Conservation (phyloP, 352 stramenopile genomes). For the Peronospora belbahrii region DNA sequence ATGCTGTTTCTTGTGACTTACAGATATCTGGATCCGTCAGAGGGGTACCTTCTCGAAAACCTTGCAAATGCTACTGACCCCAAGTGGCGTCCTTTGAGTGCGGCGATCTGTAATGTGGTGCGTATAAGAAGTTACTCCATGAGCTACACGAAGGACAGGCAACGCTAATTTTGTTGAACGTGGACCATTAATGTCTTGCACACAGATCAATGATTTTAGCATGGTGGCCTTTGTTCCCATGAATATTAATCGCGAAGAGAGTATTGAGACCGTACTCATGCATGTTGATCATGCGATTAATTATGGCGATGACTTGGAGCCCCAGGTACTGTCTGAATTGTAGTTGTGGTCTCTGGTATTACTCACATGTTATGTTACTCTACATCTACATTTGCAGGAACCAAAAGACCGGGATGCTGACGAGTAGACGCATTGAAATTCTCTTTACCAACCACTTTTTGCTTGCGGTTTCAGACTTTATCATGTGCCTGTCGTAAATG, state of each 20-base stretch:
- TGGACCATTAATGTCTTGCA: constrained; percentile 7
- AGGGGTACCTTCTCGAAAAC: constrained; percentile 77
- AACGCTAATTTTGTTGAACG: constrained; percentile 1
- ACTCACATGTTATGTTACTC: background rate
- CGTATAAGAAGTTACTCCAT: constrained; percentile 4
- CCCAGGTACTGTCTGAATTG: constrained; percentile 28
- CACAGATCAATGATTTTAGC: constrained; percentile 91
- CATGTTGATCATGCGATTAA: constrained; percentile 95
- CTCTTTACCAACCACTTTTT: background rate
- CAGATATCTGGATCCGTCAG: constrained; percentile 76
- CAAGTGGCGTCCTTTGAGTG: constrained; percentile 77
- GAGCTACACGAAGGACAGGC: constrained; percentile 1
- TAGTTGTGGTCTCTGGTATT: background rate
- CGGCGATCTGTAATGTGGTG: constrained; percentile 84
- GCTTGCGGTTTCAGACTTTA: background rate
- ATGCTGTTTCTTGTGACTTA: background rate
- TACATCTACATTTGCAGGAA: constrained; percentile 31
- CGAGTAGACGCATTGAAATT: constrained; percentile 16
- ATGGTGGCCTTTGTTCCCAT: constrained; percentile 97
- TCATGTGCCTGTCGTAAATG: background rate
- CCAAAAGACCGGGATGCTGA: constrained; percentile 57
- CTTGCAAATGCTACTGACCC: constrained; percentile 67
- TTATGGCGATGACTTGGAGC: constrained; percentile 94
- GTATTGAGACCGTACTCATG: constrained; percentile 92
- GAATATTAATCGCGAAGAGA: constrained; percentile 95